Percentiles rank a stretch among this genome's conserved stretches.
These are phyloP conservation scores for Cylindrotheca closterium DNA, from an alignment of 108 stramenopile genomes.

Conservation along the genomic window DNA sequence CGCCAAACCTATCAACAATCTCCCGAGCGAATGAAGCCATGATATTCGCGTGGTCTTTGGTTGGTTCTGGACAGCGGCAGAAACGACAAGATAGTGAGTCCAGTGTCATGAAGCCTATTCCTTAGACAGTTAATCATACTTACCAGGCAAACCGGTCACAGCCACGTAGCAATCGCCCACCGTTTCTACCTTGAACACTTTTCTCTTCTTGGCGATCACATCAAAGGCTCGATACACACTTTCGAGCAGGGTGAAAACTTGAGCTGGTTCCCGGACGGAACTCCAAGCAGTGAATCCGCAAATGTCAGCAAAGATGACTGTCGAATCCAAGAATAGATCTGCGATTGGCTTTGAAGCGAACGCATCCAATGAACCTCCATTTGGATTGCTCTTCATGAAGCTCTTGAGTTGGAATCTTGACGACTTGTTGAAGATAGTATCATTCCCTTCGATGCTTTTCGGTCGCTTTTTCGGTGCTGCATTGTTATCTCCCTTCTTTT, in stretches of 20 bases:
- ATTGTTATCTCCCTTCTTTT: not conserved
- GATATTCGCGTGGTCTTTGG: conserved; percentile 48
- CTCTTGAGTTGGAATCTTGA: conserved; percentile 15
- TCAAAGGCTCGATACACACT: conserved; percentile 55
- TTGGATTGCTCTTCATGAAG: not conserved
- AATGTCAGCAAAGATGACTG: conserved; percentile 67
- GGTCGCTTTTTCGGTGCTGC: not conserved
- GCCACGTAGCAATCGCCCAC: conserved; percentile 62
- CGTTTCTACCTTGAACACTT: conserved; percentile 54
- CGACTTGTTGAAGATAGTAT: conserved; percentile 15
- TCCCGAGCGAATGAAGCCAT: conserved; percentile 44
- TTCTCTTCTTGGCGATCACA: conserved; percentile 32
- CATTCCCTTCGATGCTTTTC: not conserved
- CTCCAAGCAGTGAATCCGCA: conserved; percentile 48
- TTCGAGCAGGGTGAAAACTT: conserved; percentile 61
- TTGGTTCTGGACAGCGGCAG: conserved; percentile 25
- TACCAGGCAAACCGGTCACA: conserved; percentile 45
- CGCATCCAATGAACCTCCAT: not conserved
- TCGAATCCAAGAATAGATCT: conserved; percentile 62
- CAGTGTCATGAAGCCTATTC: too few species aligned
- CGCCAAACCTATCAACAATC: conserved; percentile 39
- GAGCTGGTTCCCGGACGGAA: conserved; percentile 37
- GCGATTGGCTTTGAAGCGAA: conserved; percentile 58
- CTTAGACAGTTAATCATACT: too few species aligned
- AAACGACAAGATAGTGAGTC: too few species aligned